phyloP scores from a whole-genome alignment of 106 monocot genomes.

The Gastrodia elata region DNA sequence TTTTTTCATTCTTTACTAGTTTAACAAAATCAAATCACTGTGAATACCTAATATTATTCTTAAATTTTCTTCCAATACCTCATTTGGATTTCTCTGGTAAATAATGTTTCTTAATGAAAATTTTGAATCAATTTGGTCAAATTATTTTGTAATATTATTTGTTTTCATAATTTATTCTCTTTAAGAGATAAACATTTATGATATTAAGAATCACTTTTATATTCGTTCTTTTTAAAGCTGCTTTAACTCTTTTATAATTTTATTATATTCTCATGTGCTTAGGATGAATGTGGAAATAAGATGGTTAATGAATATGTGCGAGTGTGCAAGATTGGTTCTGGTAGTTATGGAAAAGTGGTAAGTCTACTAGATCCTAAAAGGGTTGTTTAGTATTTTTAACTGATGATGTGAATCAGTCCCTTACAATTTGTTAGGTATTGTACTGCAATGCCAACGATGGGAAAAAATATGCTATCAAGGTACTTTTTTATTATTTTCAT shows the following conservation, averaged over 20 bases:
- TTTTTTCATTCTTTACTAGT: no score
- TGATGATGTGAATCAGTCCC: background rate
- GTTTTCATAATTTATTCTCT: no score
- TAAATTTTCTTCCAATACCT: no score
- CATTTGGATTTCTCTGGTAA: no score
- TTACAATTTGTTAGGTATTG: constrained; percentile 33
- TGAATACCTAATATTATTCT: no score
- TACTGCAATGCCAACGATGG: constrained; percentile 57
- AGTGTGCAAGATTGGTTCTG: constrained; percentile 62
- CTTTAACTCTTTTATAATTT: background rate
- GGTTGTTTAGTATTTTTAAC: background rate
- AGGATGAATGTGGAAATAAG: constrained; percentile 84
- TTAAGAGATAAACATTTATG: no score
- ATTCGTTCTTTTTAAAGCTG: background rate
- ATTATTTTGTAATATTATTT: no score
- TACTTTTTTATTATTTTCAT: constrained; percentile 6
- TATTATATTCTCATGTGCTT: constrained; percentile 1
- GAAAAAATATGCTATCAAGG: constrained; percentile 75
- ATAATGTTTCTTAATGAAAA: no score
- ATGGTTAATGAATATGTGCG: constrained; percentile 83
- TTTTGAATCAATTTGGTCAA: no score
- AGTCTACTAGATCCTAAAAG: constrained; percentile 4
- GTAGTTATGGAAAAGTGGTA: constrained; percentile 98
- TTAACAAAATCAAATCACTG: no score
- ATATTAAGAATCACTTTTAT: no score